Percentiles rank a stretch among this genome's conserved stretches.
phyloP scores from a whole-genome alignment of 805 yeast genomes.

The Saccharomycopsis oosterbeekiorum region DNA sequence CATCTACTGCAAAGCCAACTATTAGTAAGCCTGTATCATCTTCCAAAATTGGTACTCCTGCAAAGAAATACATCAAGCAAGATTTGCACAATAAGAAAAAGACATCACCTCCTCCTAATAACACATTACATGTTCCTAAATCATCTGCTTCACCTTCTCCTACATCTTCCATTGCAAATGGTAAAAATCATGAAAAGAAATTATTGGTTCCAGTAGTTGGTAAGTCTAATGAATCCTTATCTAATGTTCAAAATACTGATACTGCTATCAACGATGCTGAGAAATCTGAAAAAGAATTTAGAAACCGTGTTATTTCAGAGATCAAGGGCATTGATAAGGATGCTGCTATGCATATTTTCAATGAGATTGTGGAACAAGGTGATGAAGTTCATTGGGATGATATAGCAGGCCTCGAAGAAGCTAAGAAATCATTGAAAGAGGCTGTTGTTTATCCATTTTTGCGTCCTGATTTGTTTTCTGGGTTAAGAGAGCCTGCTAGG shows the following conservation, averaged over 20 bases:
- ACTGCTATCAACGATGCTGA: slow-evolving; percentile 2
- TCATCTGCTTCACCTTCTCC: slow-evolving; percentile 1
- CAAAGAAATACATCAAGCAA: background rate
- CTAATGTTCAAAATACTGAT: background rate
- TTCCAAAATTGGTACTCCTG: background rate
- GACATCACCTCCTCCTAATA: background rate
- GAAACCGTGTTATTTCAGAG: slow-evolving; percentile 23
- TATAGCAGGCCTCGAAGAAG: slow-evolving; percentile 83
- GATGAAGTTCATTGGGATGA: slow-evolving; percentile 96
- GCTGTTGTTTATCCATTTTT: slow-evolving; percentile 94
- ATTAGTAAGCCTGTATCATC: background rate
- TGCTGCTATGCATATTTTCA: slow-evolving; percentile 77
- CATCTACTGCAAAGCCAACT: background rate
- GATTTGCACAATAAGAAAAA: background rate
- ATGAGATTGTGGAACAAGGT: slow-evolving; percentile 83
- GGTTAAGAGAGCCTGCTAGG: slow-evolving; percentile 88
- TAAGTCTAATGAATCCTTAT: slow-evolving; percentile 13
- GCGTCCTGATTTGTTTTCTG: slow-evolving; percentile 86
- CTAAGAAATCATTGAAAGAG: slow-evolving; percentile 83
- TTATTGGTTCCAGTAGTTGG: slow-evolving; percentile 20
- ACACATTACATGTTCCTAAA: background rate
- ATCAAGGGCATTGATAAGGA: slow-evolving; percentile 60
- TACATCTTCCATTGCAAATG: background rate
- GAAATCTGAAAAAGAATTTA: slow-evolving; percentile 24
- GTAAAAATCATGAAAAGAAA: slow-evolving; percentile 2